Conservation (phyloP, 176 grass and related monocot species). For the Rhynchospora breviuscula region DNA sequence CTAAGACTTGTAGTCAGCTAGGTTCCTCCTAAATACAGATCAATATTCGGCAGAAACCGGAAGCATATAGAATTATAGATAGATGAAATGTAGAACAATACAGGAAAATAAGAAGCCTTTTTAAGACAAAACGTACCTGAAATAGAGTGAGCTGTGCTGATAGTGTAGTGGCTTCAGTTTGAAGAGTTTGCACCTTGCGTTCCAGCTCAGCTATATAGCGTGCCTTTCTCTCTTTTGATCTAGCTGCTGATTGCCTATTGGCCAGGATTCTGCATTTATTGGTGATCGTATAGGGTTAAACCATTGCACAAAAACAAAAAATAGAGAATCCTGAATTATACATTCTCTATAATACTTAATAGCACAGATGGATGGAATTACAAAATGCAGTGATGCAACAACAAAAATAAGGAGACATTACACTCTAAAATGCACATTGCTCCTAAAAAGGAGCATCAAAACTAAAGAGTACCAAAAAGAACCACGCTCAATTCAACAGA, state of each 20-base stretch:
- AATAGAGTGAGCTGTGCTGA: constrained; percentile 94
- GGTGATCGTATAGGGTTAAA: constrained; percentile 6
- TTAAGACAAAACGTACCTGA: constrained; percentile 46
- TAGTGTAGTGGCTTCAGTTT: constrained; percentile 99
- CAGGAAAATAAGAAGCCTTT: neutral
- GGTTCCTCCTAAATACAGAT: neutral
- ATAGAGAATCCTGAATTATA: neutral
- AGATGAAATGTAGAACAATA: neutral
- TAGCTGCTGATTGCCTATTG: constrained; percentile 91
- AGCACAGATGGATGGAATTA: neutral
- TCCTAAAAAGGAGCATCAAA: neutral
- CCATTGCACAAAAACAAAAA: neutral
- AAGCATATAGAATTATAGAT: neutral
- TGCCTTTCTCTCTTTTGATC: constrained; percentile 98
- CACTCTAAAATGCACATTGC: neutral
- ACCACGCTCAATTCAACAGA: neutral
- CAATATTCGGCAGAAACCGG: too few relatives aligned
- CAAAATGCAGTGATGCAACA: neutral
- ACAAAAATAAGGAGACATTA: neutral
- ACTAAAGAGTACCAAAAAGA: neutral
- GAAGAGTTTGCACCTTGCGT: constrained; percentile 93
- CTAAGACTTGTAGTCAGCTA: neutral
- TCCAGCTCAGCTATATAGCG: constrained; percentile 97
- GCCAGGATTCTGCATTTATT: constrained; percentile 71
- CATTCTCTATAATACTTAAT: neutral